Evolutionary conservation across 2,329 filamentous ascomycete species (phyloP), one percentile per base, ranked within the genome.

Genomic region (Paracamarosporium sp.): DNA sequence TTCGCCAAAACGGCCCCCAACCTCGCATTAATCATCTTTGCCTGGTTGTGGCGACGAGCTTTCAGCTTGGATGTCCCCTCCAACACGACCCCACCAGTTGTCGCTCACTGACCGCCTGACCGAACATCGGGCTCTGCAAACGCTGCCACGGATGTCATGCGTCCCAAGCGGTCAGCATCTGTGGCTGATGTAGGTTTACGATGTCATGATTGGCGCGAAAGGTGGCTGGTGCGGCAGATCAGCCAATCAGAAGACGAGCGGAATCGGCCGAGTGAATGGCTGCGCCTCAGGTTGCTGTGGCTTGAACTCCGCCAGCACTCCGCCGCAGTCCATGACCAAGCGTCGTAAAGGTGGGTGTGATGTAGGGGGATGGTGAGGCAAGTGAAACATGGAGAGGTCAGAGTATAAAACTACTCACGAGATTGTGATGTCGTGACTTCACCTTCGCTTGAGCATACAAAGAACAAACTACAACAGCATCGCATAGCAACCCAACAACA

Each of bases 31-130:
- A 30, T 55, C 35, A 43, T 56, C 57, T 50, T 43, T 56, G 57
- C 57, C 57, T 53, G 20, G 41, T 15, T 5, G 57, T 59, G 57
- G 57, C 57, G 30, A 56, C 30, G 24, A 13, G n/a, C 30, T 17
- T n/a, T 55, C 48, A 53, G 57, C 57, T 55, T n/a, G 53, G 43
- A 46, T 59, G 36, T 40, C 48, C 46, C 31, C 30, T 24, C 33
- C 31, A 13, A 8, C 33, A 13, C 47, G 25, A 36, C 43, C 48
- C 53, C 50, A 13, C 47, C 28, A 15, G 30, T 45, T 55, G 41
- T 22, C 48, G 47, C 31, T 31, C 47, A 33, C 43, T 36, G 33
- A 50, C 35, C 43, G 35, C 38, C 45, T 43, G 35, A 50, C 35
- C 50, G 55, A 36, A 44, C 22, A 50, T 45, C 54, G 36, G 44